Conservation (phyloP, 2,329 filamentous ascomycete species). For the Grosmannia huntii region DNA sequence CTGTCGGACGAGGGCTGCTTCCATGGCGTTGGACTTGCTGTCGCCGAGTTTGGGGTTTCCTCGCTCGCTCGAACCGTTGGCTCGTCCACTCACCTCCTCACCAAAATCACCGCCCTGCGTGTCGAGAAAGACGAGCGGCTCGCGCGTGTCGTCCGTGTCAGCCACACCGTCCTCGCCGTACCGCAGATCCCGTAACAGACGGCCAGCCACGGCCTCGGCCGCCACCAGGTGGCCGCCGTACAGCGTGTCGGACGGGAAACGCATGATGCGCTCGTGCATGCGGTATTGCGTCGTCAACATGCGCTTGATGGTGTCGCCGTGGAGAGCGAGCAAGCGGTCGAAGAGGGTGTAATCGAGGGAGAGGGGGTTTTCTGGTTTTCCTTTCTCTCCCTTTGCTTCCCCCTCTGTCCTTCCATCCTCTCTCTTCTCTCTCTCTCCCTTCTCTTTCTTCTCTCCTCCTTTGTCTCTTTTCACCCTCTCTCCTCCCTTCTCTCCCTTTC, state of each 20-base stretch:
- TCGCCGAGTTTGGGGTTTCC: conserved; percentile 23
- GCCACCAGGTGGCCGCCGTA: conserved; percentile 76
- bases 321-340: conserved; percentile 69
- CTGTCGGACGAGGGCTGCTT: conserved; percentile 65
- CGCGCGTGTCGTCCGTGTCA: conserved; percentile 73
- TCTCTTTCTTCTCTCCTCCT: neutral
- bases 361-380: conserved; percentile 19
- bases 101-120: conserved; percentile 90
- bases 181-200: conserved; percentile 63
- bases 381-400: too few relatives aligned
- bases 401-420: neutral
- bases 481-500: neutral
- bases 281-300: conserved; percentile 97
- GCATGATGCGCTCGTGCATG: conserved; percentile 95
- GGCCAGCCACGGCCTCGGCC: conserved; percentile 61
- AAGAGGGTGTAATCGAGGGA: conserved; percentile 80
- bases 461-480: too few relatives aligned
- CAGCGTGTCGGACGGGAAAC: conserved; percentile 77
- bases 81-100: conserved; percentile 35
- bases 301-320: conserved; percentile 73
- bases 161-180: conserved; percentile 45
- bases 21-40: conserved; percentile 87
- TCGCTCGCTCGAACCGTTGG: conserved; percentile 37
- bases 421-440: neutral
- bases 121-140: conserved; percentile 87